phyloP scores from a whole-genome alignment of 768 basidiomycete species.

The Mycena vulgaris region DNA sequence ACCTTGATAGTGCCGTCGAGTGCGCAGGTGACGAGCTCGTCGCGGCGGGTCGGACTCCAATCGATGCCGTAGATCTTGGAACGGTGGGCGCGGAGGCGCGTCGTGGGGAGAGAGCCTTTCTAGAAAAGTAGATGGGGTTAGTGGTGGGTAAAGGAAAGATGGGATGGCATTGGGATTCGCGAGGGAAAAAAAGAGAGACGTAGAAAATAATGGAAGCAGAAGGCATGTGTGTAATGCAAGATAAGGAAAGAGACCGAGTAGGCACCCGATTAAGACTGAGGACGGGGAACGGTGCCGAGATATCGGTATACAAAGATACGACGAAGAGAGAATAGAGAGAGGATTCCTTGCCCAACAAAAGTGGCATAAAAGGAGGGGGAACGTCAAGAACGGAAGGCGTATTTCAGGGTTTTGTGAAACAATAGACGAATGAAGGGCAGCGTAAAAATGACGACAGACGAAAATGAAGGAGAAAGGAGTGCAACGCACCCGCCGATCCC shows the following conservation, averaged over 20 bases:
- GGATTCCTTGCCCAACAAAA: no score
- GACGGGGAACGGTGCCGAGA: no score
- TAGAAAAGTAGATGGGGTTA: slow-evolving; percentile 48
- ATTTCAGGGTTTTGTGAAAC: no score
- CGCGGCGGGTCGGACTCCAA: slow-evolving; percentile 84
- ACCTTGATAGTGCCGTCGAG: slow-evolving; percentile 93
- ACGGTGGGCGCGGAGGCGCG: slow-evolving; percentile 84
- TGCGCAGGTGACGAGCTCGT: slow-evolving; percentile 94
- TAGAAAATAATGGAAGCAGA: neutral
- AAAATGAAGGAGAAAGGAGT: neutral
- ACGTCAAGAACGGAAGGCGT: no score
- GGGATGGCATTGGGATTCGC: neutral
- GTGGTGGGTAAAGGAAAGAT: neutral
- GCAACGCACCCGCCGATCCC: slow-evolving; percentile 89
- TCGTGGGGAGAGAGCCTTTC: slow-evolving; percentile 91
- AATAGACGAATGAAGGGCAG: no score
- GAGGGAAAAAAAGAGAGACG: neutral
- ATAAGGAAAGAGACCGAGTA: no score
- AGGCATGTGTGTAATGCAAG: no score
- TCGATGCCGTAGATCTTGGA: slow-evolving; percentile 98
- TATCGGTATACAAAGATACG: no score
- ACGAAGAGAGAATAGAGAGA: no score
- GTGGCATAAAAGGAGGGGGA: no score
- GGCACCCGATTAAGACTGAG: no score
- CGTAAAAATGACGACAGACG: neutral